Base-by-base conservation (phyloP, 176 grass and related monocot species). In the Aechmea fasciata region DNA sequence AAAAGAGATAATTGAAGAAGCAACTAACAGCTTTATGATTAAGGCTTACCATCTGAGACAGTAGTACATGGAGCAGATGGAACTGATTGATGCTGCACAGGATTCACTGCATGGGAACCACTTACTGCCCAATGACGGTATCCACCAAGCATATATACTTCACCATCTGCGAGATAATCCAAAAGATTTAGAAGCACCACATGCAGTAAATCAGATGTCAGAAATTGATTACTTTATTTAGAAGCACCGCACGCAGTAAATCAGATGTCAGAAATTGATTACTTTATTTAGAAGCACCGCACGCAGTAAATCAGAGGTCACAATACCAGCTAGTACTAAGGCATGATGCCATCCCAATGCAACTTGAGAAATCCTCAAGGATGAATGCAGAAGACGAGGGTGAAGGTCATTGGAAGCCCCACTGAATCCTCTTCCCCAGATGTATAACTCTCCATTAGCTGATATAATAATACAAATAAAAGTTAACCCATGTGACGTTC, bases 311-410 rank as follows among this genome's bases (percentile, higher is more conserved):
- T 49, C 14, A 26, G 26, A 77, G 1, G 65, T 2, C 10, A 49
- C 59, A 82, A 25, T 90, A 97, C 93, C 86, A 53, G 89, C 75
- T 74, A 87, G 69, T 83, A 92, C 47, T 80, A 97, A 50, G 47
- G 81, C 89, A 76, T 97, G 93, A 85, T 92, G 87, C 93, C 93
- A 97, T 83, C 93, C 93, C 70, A 97, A 73, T 71, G 93, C 84
- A 77, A 90, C 84, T 77, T 97, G 77, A 83, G 82, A 90, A 68
- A 92, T 65, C 73, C 54, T 66, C 68, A 63, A 72, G 33, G 86
- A 81, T 47, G 76, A 63, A 63, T 75, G 73, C 48, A 74, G 51
- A 54, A 64, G 26, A 55, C n/a, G 69, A 71, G 93, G 93, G 61
- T 87, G 77, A 20, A 76, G 75, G 24, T 83, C 71, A 53, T 92